A percentile compares a stretch with the other conserved stretches of the same genome.
These are phyloP conservation scores for Ananas comosus DNA, from an alignment of 176 grass and related monocot genomes.

Conservation along the genomic window DNA sequence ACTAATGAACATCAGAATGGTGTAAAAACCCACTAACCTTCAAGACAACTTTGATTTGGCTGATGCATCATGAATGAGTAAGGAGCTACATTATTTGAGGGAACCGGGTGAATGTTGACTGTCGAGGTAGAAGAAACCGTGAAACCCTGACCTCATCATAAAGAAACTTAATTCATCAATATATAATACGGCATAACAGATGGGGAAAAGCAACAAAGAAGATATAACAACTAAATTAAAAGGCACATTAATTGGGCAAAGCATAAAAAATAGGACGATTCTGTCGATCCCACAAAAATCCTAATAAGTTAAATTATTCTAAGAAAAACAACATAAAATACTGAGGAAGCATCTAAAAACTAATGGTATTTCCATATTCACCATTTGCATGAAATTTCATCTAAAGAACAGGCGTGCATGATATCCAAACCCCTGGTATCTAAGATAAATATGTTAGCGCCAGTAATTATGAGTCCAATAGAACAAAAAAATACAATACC, in stretches of 20 bases:
- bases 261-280: too few species aligned
- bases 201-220: background rate
- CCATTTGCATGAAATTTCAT: too few species aligned
- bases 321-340: too few species aligned
- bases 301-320: too few species aligned
- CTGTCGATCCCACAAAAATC: too few species aligned
- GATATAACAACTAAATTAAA: background rate
- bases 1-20: too few species aligned
- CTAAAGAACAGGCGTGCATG: too few species aligned
- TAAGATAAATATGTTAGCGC: too few species aligned
- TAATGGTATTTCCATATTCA: too few species aligned
- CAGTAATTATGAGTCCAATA: background rate
- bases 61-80: slow-evolving; percentile 53
- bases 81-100: slow-evolving; percentile 29
- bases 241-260: too few species aligned
- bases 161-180: slow-evolving; percentile 1
- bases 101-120: slow-evolving; percentile 38
- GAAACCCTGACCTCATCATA: slow-evolving; percentile 55
- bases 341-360: too few species aligned
- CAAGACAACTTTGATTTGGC: slow-evolving; percentile 42
- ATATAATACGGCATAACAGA: slow-evolving; percentile 14
- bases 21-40: slow-evolving; percentile 31
- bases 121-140: slow-evolving; percentile 31
- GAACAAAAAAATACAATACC: slow-evolving; percentile 27
- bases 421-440: too few species aligned